phyloP scores from a whole-genome alignment of 73 alveolate species.

The Blepharisma japonicum region DNA sequence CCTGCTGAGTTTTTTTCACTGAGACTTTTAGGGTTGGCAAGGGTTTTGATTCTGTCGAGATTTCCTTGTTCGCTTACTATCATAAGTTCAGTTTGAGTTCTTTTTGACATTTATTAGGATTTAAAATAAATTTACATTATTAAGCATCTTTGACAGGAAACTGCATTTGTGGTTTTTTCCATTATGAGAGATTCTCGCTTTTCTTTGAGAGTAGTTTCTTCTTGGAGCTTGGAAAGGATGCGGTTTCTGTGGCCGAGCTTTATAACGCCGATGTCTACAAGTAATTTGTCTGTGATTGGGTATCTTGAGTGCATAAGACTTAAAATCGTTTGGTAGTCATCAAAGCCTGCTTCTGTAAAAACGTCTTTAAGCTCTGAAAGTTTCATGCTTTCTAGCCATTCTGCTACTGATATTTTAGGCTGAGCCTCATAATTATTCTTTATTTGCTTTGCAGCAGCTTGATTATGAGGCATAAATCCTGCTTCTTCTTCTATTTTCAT shows the following conservation, averaged over 20 bases:
- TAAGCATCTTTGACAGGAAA: no score
- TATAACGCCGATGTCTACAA: neutral
- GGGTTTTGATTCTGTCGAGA: no score
- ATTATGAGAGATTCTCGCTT: no score
- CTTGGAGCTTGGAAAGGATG: conserved; percentile 16
- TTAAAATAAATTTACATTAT: no score
- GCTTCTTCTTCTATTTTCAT: conserved; percentile 2
- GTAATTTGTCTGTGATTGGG: neutral
- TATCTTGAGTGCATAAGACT: neutral
- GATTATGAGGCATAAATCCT: neutral
- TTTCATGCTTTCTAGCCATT: neutral
- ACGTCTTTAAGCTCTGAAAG: neutral
- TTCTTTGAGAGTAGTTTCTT: neutral
- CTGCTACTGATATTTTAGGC: neutral
- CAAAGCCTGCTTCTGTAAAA: neutral
- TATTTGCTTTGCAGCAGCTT: neutral
- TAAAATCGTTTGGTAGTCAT: neutral
- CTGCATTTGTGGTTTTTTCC: no score
- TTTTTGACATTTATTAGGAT: no score
- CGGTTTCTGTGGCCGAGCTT: conserved; percentile 18
- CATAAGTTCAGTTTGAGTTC: no score
- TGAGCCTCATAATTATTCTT: neutral
- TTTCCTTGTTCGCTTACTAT: no score
- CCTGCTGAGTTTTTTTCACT: conserved; percentile 21
- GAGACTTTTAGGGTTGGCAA: neutral